A percentile compares a stretch with the other conserved stretches of the same genome.
Evolutionary conservation across 371 early-diverging fungal genomes (phyloP).

Genomic region (Mortierella sp.): DNA sequence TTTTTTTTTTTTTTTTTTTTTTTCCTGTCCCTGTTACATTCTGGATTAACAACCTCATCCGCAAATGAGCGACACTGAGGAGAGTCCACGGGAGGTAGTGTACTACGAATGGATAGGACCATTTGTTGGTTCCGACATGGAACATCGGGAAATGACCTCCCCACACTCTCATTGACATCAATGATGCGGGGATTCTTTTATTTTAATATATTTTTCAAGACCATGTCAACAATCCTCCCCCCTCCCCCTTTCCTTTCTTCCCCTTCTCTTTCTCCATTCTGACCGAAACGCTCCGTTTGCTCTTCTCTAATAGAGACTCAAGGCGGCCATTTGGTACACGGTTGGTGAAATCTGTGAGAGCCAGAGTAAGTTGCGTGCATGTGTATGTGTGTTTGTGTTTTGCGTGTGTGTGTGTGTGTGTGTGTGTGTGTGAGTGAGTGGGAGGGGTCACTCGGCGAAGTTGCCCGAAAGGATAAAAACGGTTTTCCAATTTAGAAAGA

Average conservation of each 20-base stretch:
- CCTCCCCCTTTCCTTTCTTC: too few relatives aligned
- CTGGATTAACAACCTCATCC: background rate
- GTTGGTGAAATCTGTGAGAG: slow-evolving; percentile 47
- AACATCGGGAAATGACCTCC: too few relatives aligned
- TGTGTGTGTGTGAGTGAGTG: too few relatives aligned
- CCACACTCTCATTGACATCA: too few relatives aligned
- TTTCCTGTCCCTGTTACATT: background rate
- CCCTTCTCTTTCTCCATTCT: slow-evolving; percentile 1
- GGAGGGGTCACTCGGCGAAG: too few relatives aligned
- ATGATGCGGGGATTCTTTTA: too few relatives aligned
- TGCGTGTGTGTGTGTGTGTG: background rate
- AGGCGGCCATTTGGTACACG: slow-evolving; percentile 41
- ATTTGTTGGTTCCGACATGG: too few relatives aligned
- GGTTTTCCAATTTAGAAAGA: too few relatives aligned
- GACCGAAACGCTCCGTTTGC: background rate
- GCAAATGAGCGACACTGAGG: slow-evolving; percentile 36
- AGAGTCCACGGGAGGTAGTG: slow-evolving; percentile 35
- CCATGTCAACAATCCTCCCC: too few relatives aligned
- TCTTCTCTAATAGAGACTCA: slow-evolving; percentile 24
- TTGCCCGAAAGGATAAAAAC: too few relatives aligned
- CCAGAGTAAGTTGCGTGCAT: slow-evolving; percentile 21
- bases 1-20: background rate
- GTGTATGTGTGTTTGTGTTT: background rate
- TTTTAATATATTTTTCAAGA: too few relatives aligned
- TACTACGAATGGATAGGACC: too few relatives aligned